Base-by-base conservation (phyloP, 805 yeast genomes). In the Clavispora asparagi region DNA sequence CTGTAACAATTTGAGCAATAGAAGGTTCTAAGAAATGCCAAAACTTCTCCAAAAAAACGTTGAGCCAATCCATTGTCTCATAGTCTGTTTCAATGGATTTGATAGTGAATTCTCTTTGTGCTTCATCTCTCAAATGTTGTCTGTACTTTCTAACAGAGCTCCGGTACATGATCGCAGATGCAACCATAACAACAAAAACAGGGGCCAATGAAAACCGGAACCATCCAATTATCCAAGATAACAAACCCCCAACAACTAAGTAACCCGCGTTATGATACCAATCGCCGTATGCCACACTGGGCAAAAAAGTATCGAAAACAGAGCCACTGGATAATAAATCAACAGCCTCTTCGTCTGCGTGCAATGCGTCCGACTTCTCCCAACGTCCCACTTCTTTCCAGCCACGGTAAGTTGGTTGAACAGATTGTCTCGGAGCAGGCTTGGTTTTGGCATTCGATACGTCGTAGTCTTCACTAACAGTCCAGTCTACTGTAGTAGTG, bases 21-120 rank as follows among this genome's bases (percentile, higher is more conserved):
- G 87, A 81, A 6, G 99, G 99, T 64, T 94, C 98, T 60, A 90
- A 77, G 53, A 76, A 87, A 45, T 81, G 72, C 99, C 99, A 94
- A 65, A 87, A 91, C 67, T 90, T 91, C 60, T 85, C 91, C 67
- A 95, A 64, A 58, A 95, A 85, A 25, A 81, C 79, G 65, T 94
- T 94, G 54, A 88, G 72, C 99, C 99, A 94, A 60, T 94, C 97
- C 86, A 94, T 80, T 7, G 96, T 77, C 68, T 94, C 99, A 54
- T 83, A 84, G 62, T 92, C 97, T 59, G 82, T 79, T 65, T 94
- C 98, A 52, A 91, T 83, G 40, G 78, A 78, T 59, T 80, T 81
- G 40, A 89, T 81, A 14, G 94, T 83, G 59, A 86, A 81, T 60
- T 92, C 96, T 55, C 96, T 81, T 60, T 89, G 91, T 27, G 94